phyloP scores from a whole-genome alignment of 108 stramenopile species.

The Bacterosira constricta region DNA sequence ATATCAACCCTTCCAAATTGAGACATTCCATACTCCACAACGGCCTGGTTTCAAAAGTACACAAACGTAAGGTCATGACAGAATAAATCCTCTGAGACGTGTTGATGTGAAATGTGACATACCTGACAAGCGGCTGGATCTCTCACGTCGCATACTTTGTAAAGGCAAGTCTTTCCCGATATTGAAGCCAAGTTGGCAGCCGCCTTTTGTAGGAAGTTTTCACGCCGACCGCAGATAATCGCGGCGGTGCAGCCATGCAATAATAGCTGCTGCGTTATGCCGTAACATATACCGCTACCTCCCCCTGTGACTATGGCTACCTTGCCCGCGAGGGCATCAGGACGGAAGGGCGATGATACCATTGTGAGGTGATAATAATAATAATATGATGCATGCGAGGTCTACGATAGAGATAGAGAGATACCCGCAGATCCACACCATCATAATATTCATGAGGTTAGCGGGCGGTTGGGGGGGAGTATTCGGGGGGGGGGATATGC shows the following conservation, averaged over 20 bases:
- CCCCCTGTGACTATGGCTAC: slow-evolving; percentile 87
- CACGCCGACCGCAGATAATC: slow-evolving; percentile 81
- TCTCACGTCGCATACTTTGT: slow-evolving; percentile 80
- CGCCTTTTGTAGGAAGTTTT: slow-evolving; percentile 72
- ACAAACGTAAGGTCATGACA: too few species aligned
- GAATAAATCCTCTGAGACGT: too few species aligned
- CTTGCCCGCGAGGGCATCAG: slow-evolving; percentile 70
- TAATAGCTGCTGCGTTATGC: slow-evolving; percentile 78
- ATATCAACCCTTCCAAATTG: slow-evolving; percentile 80
- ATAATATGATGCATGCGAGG: background rate
- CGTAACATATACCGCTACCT: slow-evolving; percentile 79
- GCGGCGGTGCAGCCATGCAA: slow-evolving; percentile 74
- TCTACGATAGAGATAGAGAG: background rate
- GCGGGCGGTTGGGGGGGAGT: too few species aligned
- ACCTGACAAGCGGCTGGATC: slow-evolving; percentile 59
- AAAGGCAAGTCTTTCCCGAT: slow-evolving; percentile 53
- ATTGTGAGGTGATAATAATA: too few species aligned
- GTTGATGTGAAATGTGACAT: too few species aligned
- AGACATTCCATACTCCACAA: slow-evolving; percentile 56
- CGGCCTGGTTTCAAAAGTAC: too few species aligned
- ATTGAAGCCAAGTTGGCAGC: slow-evolving; percentile 36
- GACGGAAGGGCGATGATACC: slow-evolving; percentile 67
- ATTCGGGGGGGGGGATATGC: too few species aligned
- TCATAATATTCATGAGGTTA: too few species aligned
- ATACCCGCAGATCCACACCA: too few species aligned